Percentiles rank a stretch among this genome's conserved stretches.
Evolutionary conservation across 352 stramenopile genomes (phyloP).

Genomic region (Nothophytophthora sp.): DNA sequence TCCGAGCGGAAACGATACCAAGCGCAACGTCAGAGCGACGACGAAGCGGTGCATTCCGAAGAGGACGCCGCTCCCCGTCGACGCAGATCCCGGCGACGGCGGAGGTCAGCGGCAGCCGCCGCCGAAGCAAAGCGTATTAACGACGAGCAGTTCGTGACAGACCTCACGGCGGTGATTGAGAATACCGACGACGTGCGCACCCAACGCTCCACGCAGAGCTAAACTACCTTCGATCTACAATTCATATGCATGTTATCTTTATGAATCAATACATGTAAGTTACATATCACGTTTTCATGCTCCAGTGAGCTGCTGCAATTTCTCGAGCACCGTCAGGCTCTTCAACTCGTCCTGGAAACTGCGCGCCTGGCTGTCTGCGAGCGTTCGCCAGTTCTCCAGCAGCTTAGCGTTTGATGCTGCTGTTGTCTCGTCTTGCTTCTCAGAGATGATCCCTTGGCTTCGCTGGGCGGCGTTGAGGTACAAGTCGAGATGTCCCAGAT

Average conservation of each 20-base stretch:
- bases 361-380: slow-evolving; percentile 9
- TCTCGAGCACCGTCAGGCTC: slow-evolving; percentile 14
- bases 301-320: slow-evolving; percentile 28
- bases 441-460: slow-evolving; percentile 1
- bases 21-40: slow-evolving; percentile 17
- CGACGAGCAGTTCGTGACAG: slow-evolving; percentile 11
- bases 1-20: slow-evolving; percentile 27
- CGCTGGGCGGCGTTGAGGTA: slow-evolving; percentile 43
- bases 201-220: slow-evolving; percentile 3
- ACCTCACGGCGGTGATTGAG: slow-evolving; percentile 25
- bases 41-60: not conserved
- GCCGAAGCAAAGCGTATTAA: not conserved
- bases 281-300: too few species aligned
- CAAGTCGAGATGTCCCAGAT: slow-evolving; percentile 54
- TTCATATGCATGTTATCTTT: slow-evolving; percentile 10
- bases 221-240: not conserved
- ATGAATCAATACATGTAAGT: slow-evolving; percentile 4
- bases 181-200: slow-evolving; percentile 20
- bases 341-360: slow-evolving; percentile 34
- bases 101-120: not conserved
- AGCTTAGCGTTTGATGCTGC: not conserved
- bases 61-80: slow-evolving; percentile 11
- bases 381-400: slow-evolving; percentile 5
- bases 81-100: slow-evolving; percentile 15
- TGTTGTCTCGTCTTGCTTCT: not conserved